Evolutionary conservation across 1,284 basidiomycete genomes (phyloP), one percentile per base, ranked within the genome.

Genomic region (Heterobasidion annosum): DNA sequence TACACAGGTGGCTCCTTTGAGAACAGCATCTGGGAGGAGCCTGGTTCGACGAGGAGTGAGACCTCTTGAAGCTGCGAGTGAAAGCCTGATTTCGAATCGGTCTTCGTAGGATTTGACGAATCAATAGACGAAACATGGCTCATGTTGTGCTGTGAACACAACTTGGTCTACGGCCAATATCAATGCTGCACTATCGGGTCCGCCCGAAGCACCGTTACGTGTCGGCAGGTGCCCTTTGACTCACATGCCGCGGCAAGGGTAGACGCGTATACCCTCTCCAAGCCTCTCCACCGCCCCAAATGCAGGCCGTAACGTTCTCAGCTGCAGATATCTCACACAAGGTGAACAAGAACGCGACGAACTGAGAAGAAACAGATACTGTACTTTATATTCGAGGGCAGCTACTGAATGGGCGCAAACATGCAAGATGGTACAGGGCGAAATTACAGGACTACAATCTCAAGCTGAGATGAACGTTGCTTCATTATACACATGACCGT

Each of bases 401-500:
- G 25, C 25, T 25, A 25, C 25, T 25, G 25, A 3, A 32, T 48
- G 47, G 12, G n/a, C 19, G n/a, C 6, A 32, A n/a, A 33, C 47
- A 33, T 48, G 32, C 32, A 48, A 45, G n/a, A 33, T 19, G 16
- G 2, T 25, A 8, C 34, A n/a, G 5, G 25, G 25, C 25, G 25
- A 3, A 25, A 25, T 25, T 25, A 25, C 25, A 35, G 34, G 32
- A 16, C 25, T 25, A 25, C 25, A 25, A 25, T 25, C 35, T 60
- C 59, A 81, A 52, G 90, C 25, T 25, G 25, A 94, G 61, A 98
- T 91, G 71, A 92, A 98, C 3, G 93, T 90, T 1, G 93, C 90
- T 67, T 98, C 95, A 67, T 83, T 91, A 75, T 91, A 98, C 35
- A 93, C 50, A 48, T 68, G 69, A 4, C 95, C 95, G 56, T 89